Evolutionary conservation across 176 grass and related monocot genomes (phyloP).

Genomic region (Alloteropsis semialata): DNA sequence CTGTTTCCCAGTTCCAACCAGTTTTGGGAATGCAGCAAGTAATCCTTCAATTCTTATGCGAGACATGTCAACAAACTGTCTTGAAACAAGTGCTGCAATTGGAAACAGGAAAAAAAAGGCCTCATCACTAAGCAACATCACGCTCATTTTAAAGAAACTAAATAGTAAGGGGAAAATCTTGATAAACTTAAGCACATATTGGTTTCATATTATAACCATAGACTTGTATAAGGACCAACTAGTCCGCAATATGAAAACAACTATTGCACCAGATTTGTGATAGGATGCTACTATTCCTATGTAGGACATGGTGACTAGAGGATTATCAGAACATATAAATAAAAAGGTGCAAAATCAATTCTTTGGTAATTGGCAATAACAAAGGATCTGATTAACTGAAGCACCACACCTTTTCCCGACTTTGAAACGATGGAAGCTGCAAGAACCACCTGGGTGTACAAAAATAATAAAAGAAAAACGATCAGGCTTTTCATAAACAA

Average conservation of each 20-base stretch:
- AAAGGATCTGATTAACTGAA: not conserved
- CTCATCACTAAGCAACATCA: not conserved
- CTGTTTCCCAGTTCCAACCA: conserved; percentile 78
- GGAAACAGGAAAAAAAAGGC: not conserved
- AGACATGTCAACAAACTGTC: conserved; percentile 83
- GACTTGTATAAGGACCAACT: not conserved
- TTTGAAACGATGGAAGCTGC: conserved; percentile 71
- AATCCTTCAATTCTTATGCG: conserved; percentile 82
- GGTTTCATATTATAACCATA: not conserved
- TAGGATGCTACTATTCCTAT: not conserved
- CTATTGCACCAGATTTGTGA: not conserved
- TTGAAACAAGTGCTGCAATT: conserved; percentile 75
- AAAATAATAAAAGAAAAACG: not conserved
- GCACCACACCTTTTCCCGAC: conserved; percentile 64
- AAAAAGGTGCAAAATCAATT: not conserved
- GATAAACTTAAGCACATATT: not conserved
- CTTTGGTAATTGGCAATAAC: not conserved
- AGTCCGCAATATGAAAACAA: not conserved
- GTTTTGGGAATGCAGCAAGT: conserved; percentile 84
- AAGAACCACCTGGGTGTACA: conserved; percentile 63
- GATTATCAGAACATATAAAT: not conserved
- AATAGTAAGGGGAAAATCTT: not conserved
- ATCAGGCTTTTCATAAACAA: conserved; percentile 4
- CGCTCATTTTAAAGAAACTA: not conserved
- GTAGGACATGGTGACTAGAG: not conserved